Percentiles rank a stretch among this genome's conserved stretches.
Conservation (phyloP, 352 stramenopile species). For the Globisporangium paroecandrum region DNA sequence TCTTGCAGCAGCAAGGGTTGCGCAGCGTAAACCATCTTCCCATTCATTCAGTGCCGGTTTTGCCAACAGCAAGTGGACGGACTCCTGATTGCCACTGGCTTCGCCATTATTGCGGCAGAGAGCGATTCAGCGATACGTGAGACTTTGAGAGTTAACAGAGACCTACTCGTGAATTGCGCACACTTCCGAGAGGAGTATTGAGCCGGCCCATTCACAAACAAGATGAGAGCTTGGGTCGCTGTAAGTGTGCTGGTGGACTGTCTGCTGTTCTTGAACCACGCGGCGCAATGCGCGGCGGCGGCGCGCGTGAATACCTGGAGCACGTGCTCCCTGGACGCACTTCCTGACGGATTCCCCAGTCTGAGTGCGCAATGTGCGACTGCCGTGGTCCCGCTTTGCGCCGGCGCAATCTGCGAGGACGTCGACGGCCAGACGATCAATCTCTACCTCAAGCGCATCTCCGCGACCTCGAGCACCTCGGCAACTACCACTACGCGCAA, state of each 20-base stretch:
- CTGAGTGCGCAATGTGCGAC: slow-evolving; percentile 36
- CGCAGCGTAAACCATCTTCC: not conserved
- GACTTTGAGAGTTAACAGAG: not conserved
- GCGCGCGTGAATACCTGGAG: slow-evolving; percentile 30
- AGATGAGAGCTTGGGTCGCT: slow-evolving; percentile 1
- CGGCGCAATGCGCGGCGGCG: slow-evolving; percentile 1
- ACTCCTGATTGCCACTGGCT: not conserved
- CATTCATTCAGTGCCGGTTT: no score
- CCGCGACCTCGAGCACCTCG: slow-evolving; percentile 18
- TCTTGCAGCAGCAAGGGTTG: not conserved
- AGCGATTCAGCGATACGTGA: not conserved
- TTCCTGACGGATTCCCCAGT: slow-evolving; percentile 21
- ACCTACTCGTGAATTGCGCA: not conserved
- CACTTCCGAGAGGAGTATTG: no score
- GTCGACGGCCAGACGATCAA: slow-evolving; percentile 40
- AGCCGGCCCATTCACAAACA: not conserved
- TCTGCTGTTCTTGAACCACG: not conserved
- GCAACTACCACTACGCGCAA: slow-evolving; percentile 13
- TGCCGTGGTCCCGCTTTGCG: slow-evolving; percentile 42
- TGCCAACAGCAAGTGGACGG: no score
- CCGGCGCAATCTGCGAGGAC: slow-evolving; percentile 38
- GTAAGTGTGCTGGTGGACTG: not conserved
- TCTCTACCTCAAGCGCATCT: slow-evolving; percentile 55
- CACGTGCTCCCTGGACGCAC: slow-evolving; percentile 28
- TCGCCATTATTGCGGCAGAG: not conserved